phyloP scores from a whole-genome alignment of 2,329 filamentous ascomycete genomes.

The Beauveria medogensis region DNA sequence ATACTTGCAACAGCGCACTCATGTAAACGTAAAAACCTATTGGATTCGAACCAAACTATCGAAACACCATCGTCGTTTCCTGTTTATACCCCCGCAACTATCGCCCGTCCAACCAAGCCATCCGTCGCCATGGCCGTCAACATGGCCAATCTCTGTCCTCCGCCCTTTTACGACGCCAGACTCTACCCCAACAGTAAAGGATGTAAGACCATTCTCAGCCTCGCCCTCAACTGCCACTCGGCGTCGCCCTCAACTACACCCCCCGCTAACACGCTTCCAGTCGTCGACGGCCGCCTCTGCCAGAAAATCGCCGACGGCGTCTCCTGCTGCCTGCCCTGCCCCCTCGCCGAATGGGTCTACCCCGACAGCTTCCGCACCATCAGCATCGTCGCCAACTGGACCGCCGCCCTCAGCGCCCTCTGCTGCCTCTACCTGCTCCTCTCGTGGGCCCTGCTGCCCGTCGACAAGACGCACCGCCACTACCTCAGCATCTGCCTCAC shows the following conservation, averaged over 20 bases:
- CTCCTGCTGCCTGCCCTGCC: slow-evolving; percentile 84
- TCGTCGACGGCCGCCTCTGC: slow-evolving; percentile 48
- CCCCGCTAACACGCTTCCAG: slow-evolving; percentile 28
- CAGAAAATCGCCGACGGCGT: slow-evolving; percentile 39
- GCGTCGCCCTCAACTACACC: background rate
- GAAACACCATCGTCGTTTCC: background rate
- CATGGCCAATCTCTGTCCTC: slow-evolving; percentile 43
- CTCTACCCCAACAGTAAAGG: slow-evolving; percentile 54
- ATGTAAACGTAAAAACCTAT: background rate
- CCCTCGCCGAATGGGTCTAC: slow-evolving; percentile 69
- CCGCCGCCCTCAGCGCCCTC: slow-evolving; percentile 66
- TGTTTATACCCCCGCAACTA: background rate
- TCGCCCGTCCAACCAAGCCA: background rate
- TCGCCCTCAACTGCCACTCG: background rate
- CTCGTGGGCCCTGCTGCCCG: slow-evolving; percentile 72
- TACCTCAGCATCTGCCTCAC: slow-evolving; percentile 87
- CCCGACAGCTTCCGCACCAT: slow-evolving; percentile 51
- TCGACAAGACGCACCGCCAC: slow-evolving; percentile 84
- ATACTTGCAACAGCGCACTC: background rate
- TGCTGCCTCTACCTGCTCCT: slow-evolving; percentile 68
- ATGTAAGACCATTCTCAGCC: slow-evolving; percentile 44
- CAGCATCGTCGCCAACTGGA: slow-evolving; percentile 66
- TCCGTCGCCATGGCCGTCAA: background rate
- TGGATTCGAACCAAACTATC: background rate
- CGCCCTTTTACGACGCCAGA: slow-evolving; percentile 60